Base-by-base conservation (phyloP, 139 green algal genomes). In the Auxenochlorella pyrenoidosa region DNA sequence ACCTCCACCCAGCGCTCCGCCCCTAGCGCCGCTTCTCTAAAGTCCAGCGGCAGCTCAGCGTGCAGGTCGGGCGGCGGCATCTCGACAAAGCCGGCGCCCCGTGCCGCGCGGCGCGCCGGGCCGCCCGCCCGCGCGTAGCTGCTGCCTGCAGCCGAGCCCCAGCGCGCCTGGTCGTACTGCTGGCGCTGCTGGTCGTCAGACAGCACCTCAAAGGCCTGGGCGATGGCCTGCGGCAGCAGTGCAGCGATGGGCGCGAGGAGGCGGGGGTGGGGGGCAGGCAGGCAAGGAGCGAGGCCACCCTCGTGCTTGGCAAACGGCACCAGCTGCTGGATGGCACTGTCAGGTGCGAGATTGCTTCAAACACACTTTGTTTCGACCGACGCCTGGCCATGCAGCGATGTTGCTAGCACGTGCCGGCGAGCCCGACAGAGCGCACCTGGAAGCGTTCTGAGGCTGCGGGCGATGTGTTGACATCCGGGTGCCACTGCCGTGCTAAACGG, bases 381-480 rank as follows among this genome's bases (percentile, higher is more conserved):
- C 18, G 16, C 16, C 18, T 63, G 54, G 18, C 54, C 12, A 63
- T 24, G 15, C 54, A 28, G 10, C 3, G 54, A 24, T 63, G 54
- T 63, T 13, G 18, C 54, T 4, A 22, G 54, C 54, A 54, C 10
- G 15, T 63, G 54, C 15, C 54, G 22, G 54, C 54, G 54, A 63
- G 54, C 54, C 54, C 3, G 16, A 2, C 13, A 13, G 54, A 13
- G 1, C 82, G 3, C 84, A 88, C 84, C 84, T 83, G 28, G 22
- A 88, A 88, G 2, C 58, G 73, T 40, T 88, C 58, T 6, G 34
- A 26, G 26, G 71, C 84, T 6, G 22, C 19, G 32, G 51, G 18
- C 12, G 54, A 78, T 5, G 30, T 2, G 41, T 88, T 88, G 40
- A 83, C 84, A 24, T 88, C 84, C 0, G 84, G 84, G 59, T 88